Evolutionary conservation across 2,329 filamentous ascomycete genomes (phyloP).

Genomic region (Drechslera avenae): DNA sequence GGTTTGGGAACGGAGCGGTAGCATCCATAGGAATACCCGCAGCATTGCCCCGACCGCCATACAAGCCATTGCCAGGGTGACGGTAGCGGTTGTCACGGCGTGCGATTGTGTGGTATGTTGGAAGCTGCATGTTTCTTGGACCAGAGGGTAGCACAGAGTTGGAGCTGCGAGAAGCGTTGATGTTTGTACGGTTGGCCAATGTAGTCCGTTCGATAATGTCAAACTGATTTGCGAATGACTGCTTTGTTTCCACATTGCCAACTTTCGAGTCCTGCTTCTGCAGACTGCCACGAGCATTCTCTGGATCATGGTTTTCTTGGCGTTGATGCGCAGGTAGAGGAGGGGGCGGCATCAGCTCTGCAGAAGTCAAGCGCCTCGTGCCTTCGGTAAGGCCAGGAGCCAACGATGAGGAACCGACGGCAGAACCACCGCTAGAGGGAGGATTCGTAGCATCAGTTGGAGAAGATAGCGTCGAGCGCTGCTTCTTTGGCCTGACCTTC

Average conservation of each 20-base stretch:
- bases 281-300: background rate
- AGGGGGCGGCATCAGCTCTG: conserved; percentile 2
- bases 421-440: background rate
- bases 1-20: conserved; percentile 39
- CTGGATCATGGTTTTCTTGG: background rate
- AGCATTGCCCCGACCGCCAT: conserved; percentile 16
- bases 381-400: conserved; percentile 5
- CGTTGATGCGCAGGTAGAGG: background rate
- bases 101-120: conserved; percentile 1
- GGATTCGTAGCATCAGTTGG: background rate
- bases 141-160: conserved; percentile 16
- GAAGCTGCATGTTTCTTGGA: conserved; percentile 2
- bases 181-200: conserved; percentile 6
- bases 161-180: conserved; percentile 1
- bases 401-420: background rate
- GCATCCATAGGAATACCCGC: conserved; percentile 38
- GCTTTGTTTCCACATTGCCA: background rate
- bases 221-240: conserved; percentile 22
- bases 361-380: conserved; percentile 6
- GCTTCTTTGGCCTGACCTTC: conserved; percentile 23
- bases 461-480: background rate
- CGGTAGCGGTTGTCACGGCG: conserved; percentile 5
- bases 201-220: conserved; percentile 19
- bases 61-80: conserved; percentile 31
- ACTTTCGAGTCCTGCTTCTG: background rate